Base-by-base conservation (phyloP, 768 basidiomycete genomes). In the Coprinellus aureogranulatus region DNA sequence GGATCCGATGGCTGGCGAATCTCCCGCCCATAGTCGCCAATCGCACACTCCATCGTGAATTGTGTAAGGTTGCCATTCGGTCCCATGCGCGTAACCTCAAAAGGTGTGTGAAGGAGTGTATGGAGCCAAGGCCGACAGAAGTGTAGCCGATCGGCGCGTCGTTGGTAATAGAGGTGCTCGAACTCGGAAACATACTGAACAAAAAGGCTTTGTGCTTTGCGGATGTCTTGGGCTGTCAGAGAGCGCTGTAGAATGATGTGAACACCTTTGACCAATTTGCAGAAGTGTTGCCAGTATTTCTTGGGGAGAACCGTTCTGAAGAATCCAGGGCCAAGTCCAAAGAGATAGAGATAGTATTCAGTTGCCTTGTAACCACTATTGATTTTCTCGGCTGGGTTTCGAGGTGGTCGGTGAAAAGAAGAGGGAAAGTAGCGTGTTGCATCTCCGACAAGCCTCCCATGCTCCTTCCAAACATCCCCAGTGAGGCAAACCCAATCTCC, bases 251-350 rank as follows among this genome's bases (percentile, higher is more conserved):
- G 50, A 1, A 74, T n/a, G 14, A 75, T 54, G 0, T 64, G 55
- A 4, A 70, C 56, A 0, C 51, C 69, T 39, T 39, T 28, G 3
- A 76, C 72, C 2, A 72, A 58, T 12, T 70, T 66, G 60, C 73
- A 76, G 53, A 67, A 76, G 34, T 72, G 66, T 4, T 52, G 28
- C 60, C 64, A 74, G 27, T 74, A 70, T 20, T 47, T 22, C 0
- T 51, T 9, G 0, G 70, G 75, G 12, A 76, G 67, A 18, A 72
- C 30, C 0, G 50, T 26, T 12, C 59, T 55, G 42, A 59, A 53
- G n/a, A 53, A 30, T 2, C 30, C 57, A 1, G 51, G 57, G 3
- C 57, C 57, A 3, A 59, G 52, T 4, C 51, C 51, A 37, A 30
- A 53, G 51, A 58, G 30, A 22, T 53, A 58, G 2, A 34, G 22